phyloP scores from a whole-genome alignment of 176 grass and related monocot species.

The Chrysopogon serrulatus region DNA sequence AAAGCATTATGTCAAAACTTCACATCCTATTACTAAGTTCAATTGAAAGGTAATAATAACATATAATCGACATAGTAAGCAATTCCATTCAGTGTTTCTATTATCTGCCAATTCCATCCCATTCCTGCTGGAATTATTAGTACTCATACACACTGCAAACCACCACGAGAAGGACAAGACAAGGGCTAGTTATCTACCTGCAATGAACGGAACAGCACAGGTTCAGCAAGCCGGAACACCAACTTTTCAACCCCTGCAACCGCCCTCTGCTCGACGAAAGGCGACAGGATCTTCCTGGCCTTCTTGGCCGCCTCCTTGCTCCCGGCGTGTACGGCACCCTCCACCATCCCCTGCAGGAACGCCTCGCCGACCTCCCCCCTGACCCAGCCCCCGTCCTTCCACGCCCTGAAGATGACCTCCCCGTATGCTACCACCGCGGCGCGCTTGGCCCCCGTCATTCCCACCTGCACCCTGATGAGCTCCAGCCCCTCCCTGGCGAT shows the following conservation, averaged over 20 bases:
- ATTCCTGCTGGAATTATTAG: not conserved
- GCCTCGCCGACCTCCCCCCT: slow-evolving; percentile 57
- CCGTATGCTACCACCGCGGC: slow-evolving; percentile 65
- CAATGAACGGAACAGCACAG: slow-evolving; percentile 79
- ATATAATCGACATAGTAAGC: not conserved
- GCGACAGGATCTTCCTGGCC: slow-evolving; percentile 54
- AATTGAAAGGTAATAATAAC: not conserved
- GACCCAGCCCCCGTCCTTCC: slow-evolving; percentile 57
- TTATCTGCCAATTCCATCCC: not conserved
- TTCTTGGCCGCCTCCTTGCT: slow-evolving; percentile 52
- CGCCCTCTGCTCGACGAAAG: slow-evolving; percentile 63
- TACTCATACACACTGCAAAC: not conserved
- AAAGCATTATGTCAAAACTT: not conserved
- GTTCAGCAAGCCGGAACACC: slow-evolving; percentile 68
- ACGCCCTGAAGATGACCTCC: slow-evolving; percentile 82
- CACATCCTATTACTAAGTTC: not conserved
- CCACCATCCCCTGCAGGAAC: slow-evolving; percentile 75
- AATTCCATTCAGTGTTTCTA: not conserved
- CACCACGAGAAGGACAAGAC: not conserved
- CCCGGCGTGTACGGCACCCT: slow-evolving; percentile 54
- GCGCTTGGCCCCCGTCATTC: slow-evolving; percentile 50
- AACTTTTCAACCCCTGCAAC: slow-evolving; percentile 77
- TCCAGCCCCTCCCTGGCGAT: slow-evolving; percentile 64
- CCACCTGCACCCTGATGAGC: slow-evolving; percentile 70
- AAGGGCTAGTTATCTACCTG: slow-evolving; percentile 53